Percentiles rank a stretch among this genome's conserved stretches.
These are phyloP conservation scores for Schizopora paradoxa DNA, from an alignment of 1,284 basidiomycete genomes.

Conservation along the genomic window DNA sequence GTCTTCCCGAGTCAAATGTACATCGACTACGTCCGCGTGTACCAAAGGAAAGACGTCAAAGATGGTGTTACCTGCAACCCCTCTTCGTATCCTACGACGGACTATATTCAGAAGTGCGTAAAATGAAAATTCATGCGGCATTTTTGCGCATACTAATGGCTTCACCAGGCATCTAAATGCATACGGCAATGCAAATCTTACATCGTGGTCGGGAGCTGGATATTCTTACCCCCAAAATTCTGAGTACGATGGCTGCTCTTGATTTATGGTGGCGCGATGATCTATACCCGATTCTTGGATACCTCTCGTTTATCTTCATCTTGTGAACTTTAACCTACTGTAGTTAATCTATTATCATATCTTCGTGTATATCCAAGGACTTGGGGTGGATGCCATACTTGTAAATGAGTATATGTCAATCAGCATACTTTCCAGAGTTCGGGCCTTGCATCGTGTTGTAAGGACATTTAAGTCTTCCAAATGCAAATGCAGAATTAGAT, in stretches of 20 bases:
- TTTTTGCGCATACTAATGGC: background rate
- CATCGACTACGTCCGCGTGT: conserved; percentile 74
- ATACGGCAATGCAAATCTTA: conserved; percentile 27
- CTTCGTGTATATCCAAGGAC: too few species aligned
- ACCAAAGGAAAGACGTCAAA: conserved; percentile 57
- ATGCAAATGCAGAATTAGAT: too few species aligned
- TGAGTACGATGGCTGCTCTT: conserved; percentile 26
- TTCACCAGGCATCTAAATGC: conserved; percentile 22
- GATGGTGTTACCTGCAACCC: conserved; percentile 63
- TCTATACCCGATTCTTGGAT: too few species aligned
- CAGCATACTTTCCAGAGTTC: too few species aligned
- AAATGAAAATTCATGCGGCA: background rate
- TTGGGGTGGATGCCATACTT: too few species aligned
- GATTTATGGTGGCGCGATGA: too few species aligned
- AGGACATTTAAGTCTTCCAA: too few species aligned
- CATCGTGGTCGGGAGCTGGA: conserved; percentile 27
- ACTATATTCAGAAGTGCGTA: conserved; percentile 38
- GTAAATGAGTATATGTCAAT: too few species aligned
- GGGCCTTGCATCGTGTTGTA: too few species aligned
- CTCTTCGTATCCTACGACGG: conserved; percentile 47
- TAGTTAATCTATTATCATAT: too few species aligned
- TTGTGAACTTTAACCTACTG: too few species aligned
- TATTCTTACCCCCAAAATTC: conserved; percentile 28
- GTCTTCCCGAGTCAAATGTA: conserved; percentile 67
- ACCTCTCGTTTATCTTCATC: too few species aligned